phyloP scores from a whole-genome alignment of 495 filamentous ascomycete genomes.

The Xylaria longipes region DNA sequence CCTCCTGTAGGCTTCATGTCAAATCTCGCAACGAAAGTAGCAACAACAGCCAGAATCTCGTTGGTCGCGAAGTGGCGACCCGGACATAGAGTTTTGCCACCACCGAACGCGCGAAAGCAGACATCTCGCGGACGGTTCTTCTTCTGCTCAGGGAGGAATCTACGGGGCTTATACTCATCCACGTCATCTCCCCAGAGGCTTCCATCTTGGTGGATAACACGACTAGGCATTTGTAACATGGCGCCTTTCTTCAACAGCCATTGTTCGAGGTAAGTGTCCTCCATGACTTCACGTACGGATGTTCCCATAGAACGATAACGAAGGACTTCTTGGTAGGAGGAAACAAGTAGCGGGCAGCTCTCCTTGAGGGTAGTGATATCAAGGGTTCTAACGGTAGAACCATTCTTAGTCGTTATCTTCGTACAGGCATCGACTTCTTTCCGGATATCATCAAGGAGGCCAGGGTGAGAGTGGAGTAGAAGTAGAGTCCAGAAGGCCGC shows the following conservation, averaged over 20 bases:
- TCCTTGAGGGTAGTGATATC: constrained; percentile 47
- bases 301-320: neutral
- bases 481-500: constrained; percentile 55
- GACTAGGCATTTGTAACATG: constrained; percentile 39
- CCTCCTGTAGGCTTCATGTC: constrained; percentile 31
- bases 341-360: neutral
- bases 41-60: no score
- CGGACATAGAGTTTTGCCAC: constrained; percentile 34
- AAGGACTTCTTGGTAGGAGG: neutral
- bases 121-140: constrained; percentile 25
- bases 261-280: neutral
- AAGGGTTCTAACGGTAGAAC: constrained; percentile 31
- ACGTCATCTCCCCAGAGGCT: constrained; percentile 33
- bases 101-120: constrained; percentile 42
- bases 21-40: constrained; percentile 31
- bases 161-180: constrained; percentile 36
- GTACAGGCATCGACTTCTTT: constrained; percentile 30
- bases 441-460: constrained; percentile 38
- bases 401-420: constrained; percentile 26
- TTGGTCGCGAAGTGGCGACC: no score
- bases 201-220: constrained; percentile 36
- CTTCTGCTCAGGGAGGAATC: constrained; percentile 31
- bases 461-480: constrained; percentile 46
- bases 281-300: neutral
- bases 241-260: constrained; percentile 45